These are phyloP conservation scores for barley (Hordeum vulgare) DNA, from an alignment of 176 grass and related monocot species.

Conservation along the genomic window DNA sequence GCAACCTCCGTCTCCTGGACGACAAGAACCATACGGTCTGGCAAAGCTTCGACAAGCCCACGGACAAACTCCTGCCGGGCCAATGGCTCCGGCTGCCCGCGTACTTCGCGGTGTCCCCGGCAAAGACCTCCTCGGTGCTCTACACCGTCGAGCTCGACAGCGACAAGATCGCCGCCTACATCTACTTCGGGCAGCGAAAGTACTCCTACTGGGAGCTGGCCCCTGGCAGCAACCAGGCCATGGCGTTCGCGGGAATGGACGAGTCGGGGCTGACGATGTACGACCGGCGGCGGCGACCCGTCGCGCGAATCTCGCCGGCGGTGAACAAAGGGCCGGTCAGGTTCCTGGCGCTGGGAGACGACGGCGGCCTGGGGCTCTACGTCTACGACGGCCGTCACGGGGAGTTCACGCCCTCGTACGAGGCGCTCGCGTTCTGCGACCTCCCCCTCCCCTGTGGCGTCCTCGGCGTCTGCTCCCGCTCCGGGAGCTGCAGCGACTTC, in stretches of 20 bases:
- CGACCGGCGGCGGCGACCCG: not conserved
- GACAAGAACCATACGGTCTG: constrained; percentile 36
- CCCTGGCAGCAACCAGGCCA: constrained; percentile 16
- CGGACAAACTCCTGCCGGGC: constrained; percentile 32
- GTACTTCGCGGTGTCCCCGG: not conserved
- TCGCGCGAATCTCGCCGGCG: constrained; percentile 18
- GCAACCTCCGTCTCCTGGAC: constrained; percentile 51
- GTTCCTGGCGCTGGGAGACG: constrained; percentile 24
- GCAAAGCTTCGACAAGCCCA: constrained; percentile 52
- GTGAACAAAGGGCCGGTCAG: constrained; percentile 3
- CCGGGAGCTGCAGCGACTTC: constrained; percentile 30
- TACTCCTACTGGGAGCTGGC: constrained; percentile 63
- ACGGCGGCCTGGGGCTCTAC: constrained; percentile 28
- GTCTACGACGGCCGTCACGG: not conserved
- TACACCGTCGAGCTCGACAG: constrained; percentile 55
- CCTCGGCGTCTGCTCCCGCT: constrained; percentile 20
- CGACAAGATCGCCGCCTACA: constrained; percentile 42
- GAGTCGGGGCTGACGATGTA: constrained; percentile 18
- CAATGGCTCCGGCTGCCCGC: constrained; percentile 26
- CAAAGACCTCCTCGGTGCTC: constrained; percentile 4
- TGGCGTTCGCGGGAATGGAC: constrained; percentile 17
- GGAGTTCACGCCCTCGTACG: constrained; percentile 24
- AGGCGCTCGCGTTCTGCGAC: constrained; percentile 25
- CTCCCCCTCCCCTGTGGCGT: constrained; percentile 32
- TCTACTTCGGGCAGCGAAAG: constrained; percentile 32